These are phyloP conservation scores for Pseudozyma tsukubaensis DNA, from an alignment of 1,284 basidiomycete genomes.

Conservation along the genomic window DNA sequence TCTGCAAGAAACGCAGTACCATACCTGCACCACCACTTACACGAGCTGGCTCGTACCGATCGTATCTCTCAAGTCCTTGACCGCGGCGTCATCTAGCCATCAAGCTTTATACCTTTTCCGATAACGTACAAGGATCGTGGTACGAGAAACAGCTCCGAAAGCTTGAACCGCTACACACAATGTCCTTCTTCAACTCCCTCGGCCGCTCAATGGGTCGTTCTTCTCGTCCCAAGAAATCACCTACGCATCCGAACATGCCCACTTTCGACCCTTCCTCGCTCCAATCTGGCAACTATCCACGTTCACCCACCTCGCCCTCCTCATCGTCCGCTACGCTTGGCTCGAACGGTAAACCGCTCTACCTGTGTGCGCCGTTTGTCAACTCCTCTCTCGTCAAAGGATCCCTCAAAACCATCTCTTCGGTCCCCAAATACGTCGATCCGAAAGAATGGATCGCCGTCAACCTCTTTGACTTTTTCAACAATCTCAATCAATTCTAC, in stretches of 20 bases:
- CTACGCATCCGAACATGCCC: constrained; percentile 52
- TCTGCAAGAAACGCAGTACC: no score
- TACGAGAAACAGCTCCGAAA: no score
- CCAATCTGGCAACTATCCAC: constrained; percentile 16
- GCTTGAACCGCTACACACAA: constrained; percentile 4
- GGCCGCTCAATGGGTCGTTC: constrained; percentile 66
- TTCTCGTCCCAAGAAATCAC: constrained; percentile 58
- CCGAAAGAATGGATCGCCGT: constrained; percentile 91
- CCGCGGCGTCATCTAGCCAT: no score
- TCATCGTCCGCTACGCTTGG: constrained; percentile 17
- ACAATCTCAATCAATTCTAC: constrained; percentile 97
- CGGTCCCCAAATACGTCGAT: constrained; percentile 83
- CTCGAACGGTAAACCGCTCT: constrained; percentile 60
- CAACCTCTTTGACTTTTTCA: constrained; percentile 79
- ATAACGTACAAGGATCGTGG: no score
- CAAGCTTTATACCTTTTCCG: no score
- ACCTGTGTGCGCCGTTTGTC: constrained; percentile 76
- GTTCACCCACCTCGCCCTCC: constrained; percentile 30
- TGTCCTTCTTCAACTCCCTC: constrained; percentile 64
- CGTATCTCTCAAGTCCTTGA: neutral
- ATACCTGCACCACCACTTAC: neutral
- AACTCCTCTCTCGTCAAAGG: constrained; percentile 97
- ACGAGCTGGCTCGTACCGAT: neutral
- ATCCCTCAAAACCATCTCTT: constrained; percentile 98
- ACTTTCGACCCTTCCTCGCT: constrained; percentile 43